Conservation (phyloP, 768 basidiomycete genomes). For the Mycena belliarum region DNA sequence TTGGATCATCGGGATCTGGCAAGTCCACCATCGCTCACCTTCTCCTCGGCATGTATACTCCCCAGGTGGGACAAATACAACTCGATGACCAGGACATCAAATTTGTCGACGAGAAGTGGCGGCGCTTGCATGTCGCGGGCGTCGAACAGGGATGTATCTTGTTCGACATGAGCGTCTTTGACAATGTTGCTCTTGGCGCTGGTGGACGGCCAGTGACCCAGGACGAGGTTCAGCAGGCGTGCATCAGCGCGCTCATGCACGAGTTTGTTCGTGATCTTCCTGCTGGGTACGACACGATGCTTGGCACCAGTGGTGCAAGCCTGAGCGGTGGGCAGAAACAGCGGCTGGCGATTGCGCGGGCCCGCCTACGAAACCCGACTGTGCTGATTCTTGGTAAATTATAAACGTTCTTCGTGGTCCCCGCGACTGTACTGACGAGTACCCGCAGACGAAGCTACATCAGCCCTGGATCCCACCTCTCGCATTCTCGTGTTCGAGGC, state of each 20-base stretch:
- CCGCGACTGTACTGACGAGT: background rate
- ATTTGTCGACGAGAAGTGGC: constrained; percentile 62
- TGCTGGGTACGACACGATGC: constrained; percentile 68
- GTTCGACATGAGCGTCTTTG: constrained; percentile 71
- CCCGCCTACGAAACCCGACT: constrained; percentile 67
- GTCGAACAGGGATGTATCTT: constrained; percentile 70
- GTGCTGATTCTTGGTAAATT: constrained; percentile 74
- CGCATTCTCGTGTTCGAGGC: constrained; percentile 67
- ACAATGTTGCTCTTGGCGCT: constrained; percentile 76
- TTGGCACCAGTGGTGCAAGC: constrained; percentile 64
- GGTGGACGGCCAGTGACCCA: constrained; percentile 52
- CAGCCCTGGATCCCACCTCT: constrained; percentile 69
- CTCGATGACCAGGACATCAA: constrained; percentile 70
- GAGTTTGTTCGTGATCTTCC: constrained; percentile 70
- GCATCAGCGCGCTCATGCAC: constrained; percentile 69
- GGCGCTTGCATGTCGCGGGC: constrained; percentile 58
- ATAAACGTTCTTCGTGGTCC: background rate
- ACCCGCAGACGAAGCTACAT: constrained; percentile 55
- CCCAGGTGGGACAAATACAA: constrained; percentile 54
- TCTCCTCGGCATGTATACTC: constrained; percentile 63
- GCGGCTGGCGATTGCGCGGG: constrained; percentile 74
- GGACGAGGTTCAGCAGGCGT: constrained; percentile 69
- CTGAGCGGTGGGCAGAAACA: constrained; percentile 80
- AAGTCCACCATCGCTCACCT: constrained; percentile 79
- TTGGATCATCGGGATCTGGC: constrained; percentile 77